Evolutionary conservation across 2,329 filamentous ascomycete genomes (phyloP).

Genomic region (Trichophyton simii): DNA sequence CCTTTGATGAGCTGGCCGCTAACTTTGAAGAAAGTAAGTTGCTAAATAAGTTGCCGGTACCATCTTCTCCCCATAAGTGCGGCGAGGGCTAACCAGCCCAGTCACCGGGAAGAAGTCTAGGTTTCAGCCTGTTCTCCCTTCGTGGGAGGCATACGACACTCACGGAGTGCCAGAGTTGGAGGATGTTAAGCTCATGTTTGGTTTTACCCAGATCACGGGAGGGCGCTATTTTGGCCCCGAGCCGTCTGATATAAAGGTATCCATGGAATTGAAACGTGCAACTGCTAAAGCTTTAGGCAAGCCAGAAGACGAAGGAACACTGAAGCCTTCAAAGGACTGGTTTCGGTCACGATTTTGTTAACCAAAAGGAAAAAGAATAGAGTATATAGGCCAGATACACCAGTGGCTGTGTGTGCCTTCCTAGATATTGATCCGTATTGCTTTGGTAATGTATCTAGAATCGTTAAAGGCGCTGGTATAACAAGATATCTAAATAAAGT

Average conservation of each 20-base stretch:
- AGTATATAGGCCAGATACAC: no score
- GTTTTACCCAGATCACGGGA: conserved; percentile 25
- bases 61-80: no score
- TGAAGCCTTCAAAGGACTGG: neutral
- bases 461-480: no score
- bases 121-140: conserved; percentile 19
- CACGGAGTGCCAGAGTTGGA: conserved; percentile 22
- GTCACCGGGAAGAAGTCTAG: conserved; percentile 23
- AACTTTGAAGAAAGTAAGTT: neutral
- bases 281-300: neutral
- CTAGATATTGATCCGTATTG: no score
- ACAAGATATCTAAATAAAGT: no score
- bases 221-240: neutral
- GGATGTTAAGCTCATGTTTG: conserved; percentile 28
- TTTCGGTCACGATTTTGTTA: neutral
- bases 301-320: neutral
- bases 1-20: neutral
- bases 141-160: conserved; percentile 25
- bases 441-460: no score
- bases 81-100: neutral
- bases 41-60: no score
- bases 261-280: neutral
- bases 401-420: no score
- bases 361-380: no score
- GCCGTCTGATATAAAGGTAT: neutral